Percentiles rank a stretch among this genome's conserved stretches.
Conservation (phyloP, 805 yeast species). For the Pichia manshurica region DNA sequence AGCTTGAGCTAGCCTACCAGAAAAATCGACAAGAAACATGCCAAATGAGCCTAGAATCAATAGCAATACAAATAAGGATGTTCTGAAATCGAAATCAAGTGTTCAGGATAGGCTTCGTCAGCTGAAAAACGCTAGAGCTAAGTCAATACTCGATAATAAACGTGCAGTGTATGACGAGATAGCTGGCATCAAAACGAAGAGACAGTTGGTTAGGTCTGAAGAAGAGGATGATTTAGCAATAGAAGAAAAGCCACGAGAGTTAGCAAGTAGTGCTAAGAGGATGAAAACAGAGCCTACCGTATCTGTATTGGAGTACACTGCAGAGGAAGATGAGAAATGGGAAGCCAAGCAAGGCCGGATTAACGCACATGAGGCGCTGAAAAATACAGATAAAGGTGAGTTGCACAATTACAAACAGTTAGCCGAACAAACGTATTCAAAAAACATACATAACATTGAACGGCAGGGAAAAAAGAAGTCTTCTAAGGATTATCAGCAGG, state of each 20-base stretch:
- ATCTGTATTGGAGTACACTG: slow-evolving; percentile 39
- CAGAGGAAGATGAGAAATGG: slow-evolving; percentile 65
- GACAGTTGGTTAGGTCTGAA: neutral
- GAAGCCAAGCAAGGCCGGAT: neutral
- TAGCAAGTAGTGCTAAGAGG: too few relatives aligned
- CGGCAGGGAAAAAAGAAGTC: slow-evolving; percentile 11
- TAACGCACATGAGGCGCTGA: slow-evolving; percentile 30
- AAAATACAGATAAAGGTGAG: slow-evolving; percentile 28
- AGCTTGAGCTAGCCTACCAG: too few relatives aligned
- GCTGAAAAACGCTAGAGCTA: slow-evolving; percentile 7
- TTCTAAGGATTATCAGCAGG: slow-evolving; percentile 37
- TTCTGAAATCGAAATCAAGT: too few relatives aligned
- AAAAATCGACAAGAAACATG: too few relatives aligned
- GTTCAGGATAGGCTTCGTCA: slow-evolving; percentile 3
- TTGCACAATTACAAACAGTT: slow-evolving; percentile 46
- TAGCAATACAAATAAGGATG: too few relatives aligned
- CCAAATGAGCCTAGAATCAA: too few relatives aligned
- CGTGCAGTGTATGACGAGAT: slow-evolving; percentile 14
- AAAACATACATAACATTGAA: slow-evolving; percentile 38
- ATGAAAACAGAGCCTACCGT: neutral
- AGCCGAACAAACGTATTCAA: slow-evolving; percentile 57
- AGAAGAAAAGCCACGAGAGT: neutral
- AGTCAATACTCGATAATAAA: slow-evolving; percentile 9
- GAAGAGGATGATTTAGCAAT: neutral
- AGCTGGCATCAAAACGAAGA: neutral